Evolutionary conservation across 1,284 basidiomycete species (phyloP), one percentile per base, ranked within the genome.

Genomic region (Tilletia indica): DNA sequence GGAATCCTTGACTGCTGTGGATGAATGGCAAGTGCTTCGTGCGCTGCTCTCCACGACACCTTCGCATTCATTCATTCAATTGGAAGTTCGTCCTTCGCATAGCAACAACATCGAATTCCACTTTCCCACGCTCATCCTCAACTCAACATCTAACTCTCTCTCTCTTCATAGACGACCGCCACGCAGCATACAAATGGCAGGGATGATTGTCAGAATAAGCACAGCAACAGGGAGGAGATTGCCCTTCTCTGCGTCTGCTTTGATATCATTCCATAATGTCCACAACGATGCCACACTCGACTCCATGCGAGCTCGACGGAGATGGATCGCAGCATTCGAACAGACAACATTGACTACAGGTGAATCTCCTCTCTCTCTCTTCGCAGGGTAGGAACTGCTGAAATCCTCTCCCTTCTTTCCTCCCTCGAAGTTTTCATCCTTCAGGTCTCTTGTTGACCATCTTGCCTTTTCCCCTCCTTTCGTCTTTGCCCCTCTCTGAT

Each of bases 171-270:
- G 25, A 45, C 42, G 9, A 45, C 42, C 42, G 3, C 14, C 42
- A 45, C 14, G 9, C 42, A 45, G 42, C 9, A 14, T 9, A 31
- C 3, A 25, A 21, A 2, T 31, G 56, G n/a, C 51, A 54, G 6
- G 5, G 56, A 58, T 58, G 56, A 58, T 58, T 34, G 56, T 58
- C n/a, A 58, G 56, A 58, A 58, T 58, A 58, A 5, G 56, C 56
- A 45, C 42, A 45, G 42, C 42, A 14, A 45, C 51, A 54, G 51
- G 12, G n/a, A 54, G 51, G 19, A 8, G 42, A 45, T 45, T 45
- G 6, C 42, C 42, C 42, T 5, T 12, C 12, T 12, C 42, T 9
- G 6, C 42, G 1, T 14, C 42, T 45, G 42, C 12, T 48, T 11
- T 48, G 1, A 11, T 12, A 48, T 48, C 47, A 11, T n/a, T 48